Evolutionary conservation across 2,329 filamentous ascomycete species (phyloP).

Genomic region (Aspergillus sp.): DNA sequence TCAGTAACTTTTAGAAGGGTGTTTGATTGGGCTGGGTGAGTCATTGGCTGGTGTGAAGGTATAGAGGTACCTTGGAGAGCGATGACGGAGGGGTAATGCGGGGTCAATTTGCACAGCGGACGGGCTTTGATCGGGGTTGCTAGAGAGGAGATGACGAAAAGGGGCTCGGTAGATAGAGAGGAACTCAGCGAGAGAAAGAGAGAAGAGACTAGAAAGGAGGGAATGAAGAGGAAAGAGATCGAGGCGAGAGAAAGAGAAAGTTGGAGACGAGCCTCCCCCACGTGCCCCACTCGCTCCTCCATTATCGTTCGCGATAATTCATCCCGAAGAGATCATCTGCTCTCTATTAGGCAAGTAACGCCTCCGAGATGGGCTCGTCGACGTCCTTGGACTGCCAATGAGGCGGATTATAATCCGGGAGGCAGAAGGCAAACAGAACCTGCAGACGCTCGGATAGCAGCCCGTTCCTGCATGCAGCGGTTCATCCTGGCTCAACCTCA

Average conservation of each 20-base stretch:
- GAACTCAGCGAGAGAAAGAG: not conserved
- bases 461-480: not conserved
- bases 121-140: not conserved
- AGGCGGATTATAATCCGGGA: too few relatives aligned
- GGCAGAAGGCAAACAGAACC: too few relatives aligned
- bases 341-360: too few relatives aligned
- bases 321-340: not conserved
- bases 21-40: too few relatives aligned
- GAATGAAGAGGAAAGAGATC: not conserved
- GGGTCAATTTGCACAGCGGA: not conserved
- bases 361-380: not conserved
- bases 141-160: not conserved
- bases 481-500: not conserved
- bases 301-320: slow-evolving; percentile 5
- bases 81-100: not conserved
- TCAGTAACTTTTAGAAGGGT: too few relatives aligned
- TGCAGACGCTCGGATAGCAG: not conserved
- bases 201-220: not conserved
- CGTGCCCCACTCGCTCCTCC: slow-evolving; percentile 13
- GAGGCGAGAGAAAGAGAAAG: not conserved
- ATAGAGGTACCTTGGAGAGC: not conserved
- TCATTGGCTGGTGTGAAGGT: not conserved
- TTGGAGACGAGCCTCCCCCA: slow-evolving; percentile 8
- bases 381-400: too few relatives aligned
- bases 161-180: not conserved